phyloP scores from a whole-genome alignment of 2,329 filamentous ascomycete genomes.

The Talaromyces sp. region DNA sequence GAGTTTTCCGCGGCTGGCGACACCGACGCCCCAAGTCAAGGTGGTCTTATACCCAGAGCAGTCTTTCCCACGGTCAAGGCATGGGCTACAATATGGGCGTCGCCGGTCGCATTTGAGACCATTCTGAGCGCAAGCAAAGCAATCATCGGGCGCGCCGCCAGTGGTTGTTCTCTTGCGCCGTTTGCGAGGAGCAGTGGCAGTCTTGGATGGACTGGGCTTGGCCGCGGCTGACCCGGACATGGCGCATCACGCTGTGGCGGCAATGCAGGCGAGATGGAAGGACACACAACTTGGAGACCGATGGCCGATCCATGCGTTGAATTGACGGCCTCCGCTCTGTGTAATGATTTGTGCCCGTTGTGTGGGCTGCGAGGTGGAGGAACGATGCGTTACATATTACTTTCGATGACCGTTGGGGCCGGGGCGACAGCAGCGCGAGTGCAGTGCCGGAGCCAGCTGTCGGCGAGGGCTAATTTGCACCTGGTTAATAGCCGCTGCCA shows the following conservation, averaged over 20 bases:
- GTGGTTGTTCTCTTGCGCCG: slow-evolving; percentile 76
- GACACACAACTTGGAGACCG: neutral
- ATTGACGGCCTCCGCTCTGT: neutral
- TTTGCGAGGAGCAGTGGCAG: slow-evolving; percentile 47
- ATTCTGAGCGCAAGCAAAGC: slow-evolving; percentile 85
- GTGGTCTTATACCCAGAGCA: slow-evolving; percentile 96
- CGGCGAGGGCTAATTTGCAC: neutral
- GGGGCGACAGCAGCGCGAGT: neutral
- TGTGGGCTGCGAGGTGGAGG: neutral
- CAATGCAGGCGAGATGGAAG: neutral
- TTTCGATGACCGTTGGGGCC: neutral
- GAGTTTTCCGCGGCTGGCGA: slow-evolving; percentile 91
- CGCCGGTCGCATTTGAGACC: slow-evolving; percentile 83
- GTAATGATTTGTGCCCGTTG: neutral
- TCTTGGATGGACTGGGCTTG: slow-evolving; percentile 18
- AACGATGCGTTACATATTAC: neutral
- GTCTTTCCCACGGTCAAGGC: slow-evolving; percentile 83
- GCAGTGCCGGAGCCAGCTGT: neutral
- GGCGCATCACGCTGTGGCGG: slow-evolving; percentile 5
- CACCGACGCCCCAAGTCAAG: slow-evolving; percentile 92
- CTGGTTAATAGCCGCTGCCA: slow-evolving; percentile 1
- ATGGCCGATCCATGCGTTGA: neutral
- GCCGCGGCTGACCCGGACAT: slow-evolving; percentile 9
- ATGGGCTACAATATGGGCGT: slow-evolving; percentile 91
- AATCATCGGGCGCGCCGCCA: slow-evolving; percentile 87